Evolutionary conservation across 23 red algal species (phyloP), one percentile per base, ranked within the genome.

Genomic region (Rhodosorus marinus): DNA sequence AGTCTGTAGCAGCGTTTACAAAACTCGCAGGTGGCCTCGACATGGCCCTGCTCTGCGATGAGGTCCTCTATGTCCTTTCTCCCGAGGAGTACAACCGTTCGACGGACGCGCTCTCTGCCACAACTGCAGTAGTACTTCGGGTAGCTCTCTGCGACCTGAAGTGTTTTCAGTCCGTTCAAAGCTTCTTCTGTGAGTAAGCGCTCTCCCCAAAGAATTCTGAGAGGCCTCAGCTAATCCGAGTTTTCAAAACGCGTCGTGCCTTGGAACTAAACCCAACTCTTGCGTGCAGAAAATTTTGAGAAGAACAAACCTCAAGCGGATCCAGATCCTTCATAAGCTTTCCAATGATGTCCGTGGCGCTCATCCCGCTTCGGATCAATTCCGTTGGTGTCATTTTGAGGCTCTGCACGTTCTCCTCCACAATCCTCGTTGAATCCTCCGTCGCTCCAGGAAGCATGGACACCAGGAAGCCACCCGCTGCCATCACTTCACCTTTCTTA

Each of bases 1-100:
- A 87, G 25, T 21, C 51, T n/a, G 66, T 87, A 87, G 25, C 27
- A 30, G 57, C 68, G 81, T 26, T 68, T 68, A 27, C 81, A 87
- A 70, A 87, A 87, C 33, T 87, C 81, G 52, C 81, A 87, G 41
- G 70, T 87, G 47, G 54, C 70, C 55, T 92, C 70, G 41, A 92
- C 57, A 0, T 25, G 47, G 24, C 82, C 82, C 33, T 71, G 31
- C 21, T 72, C 50, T 34, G 29, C 29, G 1, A 92, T 40, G 8
- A 92, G 24, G 29, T 59, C 49, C 2, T 68, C 46, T 17, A 77
- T 33, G 42, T 92, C 82, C 22, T 15, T 33, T 55, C 65, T 55
- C 22, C 57, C 56, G 11, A 92, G 38, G 31, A 92, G 66, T 4
- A 54, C 70, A 2, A 92, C 82, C 6, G 82, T 92, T 52, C 82